These are phyloP conservation scores for Globisporangium carolinianum DNA, from an alignment of 352 stramenopile species.

Conservation along the genomic window DNA sequence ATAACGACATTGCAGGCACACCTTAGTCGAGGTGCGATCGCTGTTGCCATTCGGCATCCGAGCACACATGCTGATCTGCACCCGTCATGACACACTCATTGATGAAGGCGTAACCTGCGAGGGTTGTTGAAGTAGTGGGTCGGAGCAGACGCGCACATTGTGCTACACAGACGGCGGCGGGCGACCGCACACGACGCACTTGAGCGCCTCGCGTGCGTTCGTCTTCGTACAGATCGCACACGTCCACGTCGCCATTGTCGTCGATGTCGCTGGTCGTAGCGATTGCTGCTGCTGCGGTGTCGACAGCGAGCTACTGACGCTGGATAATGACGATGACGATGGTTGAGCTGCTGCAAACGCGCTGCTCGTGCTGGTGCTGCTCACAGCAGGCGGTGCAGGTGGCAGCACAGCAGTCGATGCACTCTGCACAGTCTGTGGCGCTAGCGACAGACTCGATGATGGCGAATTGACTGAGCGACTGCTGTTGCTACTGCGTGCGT, in stretches of 20 bases:
- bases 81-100: too few relatives aligned
- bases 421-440: constrained; percentile 3
- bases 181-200: constrained; percentile 70
- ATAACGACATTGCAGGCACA: too few relatives aligned
- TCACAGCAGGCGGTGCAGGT: neutral
- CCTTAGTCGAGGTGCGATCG: too few relatives aligned
- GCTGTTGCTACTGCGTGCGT: neutral
- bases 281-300: neutral
- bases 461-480: neutral
- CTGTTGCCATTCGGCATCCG: too few relatives aligned
- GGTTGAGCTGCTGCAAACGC: neutral
- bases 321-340: neutral
- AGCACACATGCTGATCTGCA: too few relatives aligned
- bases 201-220: constrained; percentile 34
- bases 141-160: too few relatives aligned
- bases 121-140: too few relatives aligned
- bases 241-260: constrained; percentile 26
- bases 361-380: constrained; percentile 1
- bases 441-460: constrained; percentile 1
- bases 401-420: neutral
- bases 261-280: neutral
- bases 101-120: too few relatives aligned
- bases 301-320: neutral
- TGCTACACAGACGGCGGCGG: constrained; percentile 18
- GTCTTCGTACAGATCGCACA: constrained; percentile 70